Conservation (phyloP, 1,284 basidiomycete genomes). For the Ustilago shanxiensis region DNA sequence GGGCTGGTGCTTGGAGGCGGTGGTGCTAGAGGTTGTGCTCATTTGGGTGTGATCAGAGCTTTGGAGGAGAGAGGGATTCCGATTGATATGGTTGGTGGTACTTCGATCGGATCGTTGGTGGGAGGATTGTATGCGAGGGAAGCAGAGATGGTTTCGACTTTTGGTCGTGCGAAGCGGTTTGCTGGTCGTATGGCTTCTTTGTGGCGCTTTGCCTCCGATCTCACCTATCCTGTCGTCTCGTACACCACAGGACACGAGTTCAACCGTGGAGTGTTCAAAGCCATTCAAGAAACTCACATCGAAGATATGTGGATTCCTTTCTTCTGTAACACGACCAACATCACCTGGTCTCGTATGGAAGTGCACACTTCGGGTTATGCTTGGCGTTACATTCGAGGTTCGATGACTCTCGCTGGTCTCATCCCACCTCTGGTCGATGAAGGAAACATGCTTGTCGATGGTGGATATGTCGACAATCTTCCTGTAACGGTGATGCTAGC, state of each 20-base stretch:
- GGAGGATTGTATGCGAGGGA: conserved; percentile 97
- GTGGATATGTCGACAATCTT: conserved; percentile 57
- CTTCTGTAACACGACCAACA: conserved; percentile 99
- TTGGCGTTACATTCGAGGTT: conserved; percentile 80
- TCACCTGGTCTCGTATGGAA: conserved; percentile 95
- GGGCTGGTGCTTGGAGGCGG: conserved; percentile 96
- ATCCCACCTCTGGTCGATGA: conserved; percentile 95
- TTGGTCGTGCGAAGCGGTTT: conserved; percentile 90
- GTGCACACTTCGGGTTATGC: conserved; percentile 92
- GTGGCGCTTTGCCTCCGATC: conserved; percentile 92
- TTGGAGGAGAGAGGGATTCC: conserved; percentile 92
- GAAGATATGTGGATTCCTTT: conserved; percentile 99
- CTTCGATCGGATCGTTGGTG: conserved; percentile 88
- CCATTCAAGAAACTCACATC: conserved; percentile 73
- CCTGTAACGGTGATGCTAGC: conserved; percentile 90
- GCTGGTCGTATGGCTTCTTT: conserved; percentile 91
- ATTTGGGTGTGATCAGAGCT: conserved; percentile 90
- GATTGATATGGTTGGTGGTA: conserved; percentile 84
- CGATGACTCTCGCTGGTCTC: conserved; percentile 96
- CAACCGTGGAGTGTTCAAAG: conserved; percentile 55
- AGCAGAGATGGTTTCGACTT: conserved; percentile 86
- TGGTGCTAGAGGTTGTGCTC: conserved; percentile 92
- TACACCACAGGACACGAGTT: conserved; percentile 86
- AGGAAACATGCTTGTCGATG: conserved; percentile 76
- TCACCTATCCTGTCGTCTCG: conserved; percentile 95